These are phyloP conservation scores for Geranomyces michiganensis DNA, from an alignment of 192 early-diverging fungal species.

Conservation along the genomic window DNA sequence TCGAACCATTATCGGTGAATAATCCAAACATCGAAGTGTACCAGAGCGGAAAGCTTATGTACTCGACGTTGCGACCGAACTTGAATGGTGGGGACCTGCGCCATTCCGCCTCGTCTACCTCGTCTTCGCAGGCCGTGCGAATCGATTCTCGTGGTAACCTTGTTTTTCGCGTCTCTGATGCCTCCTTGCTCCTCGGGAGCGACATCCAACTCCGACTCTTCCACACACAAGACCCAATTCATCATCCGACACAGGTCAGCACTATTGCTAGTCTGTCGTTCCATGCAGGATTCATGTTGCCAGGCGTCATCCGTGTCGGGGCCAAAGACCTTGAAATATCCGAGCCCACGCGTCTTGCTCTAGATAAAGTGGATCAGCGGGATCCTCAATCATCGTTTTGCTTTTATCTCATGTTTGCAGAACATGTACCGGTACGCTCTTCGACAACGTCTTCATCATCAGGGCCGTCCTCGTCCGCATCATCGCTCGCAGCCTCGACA, in stretches of 20 bases:
- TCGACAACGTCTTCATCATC: not conserved
- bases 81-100: constrained; percentile 2
- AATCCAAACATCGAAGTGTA: constrained; percentile 57
- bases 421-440: constrained; percentile 4
- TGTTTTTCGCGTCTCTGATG: constrained; percentile 30
- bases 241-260: constrained; percentile 37
- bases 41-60: constrained; percentile 49
- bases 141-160: constrained; percentile 19
- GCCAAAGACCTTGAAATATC: constrained; percentile 53
- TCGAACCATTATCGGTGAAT: constrained; percentile 34
- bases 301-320: constrained; percentile 59
- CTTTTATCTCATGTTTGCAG: constrained; percentile 53
- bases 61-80: constrained; percentile 28
- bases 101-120: not conserved
- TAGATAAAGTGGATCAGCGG: constrained; percentile 7
- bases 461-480: not conserved
- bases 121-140: not conserved
- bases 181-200: constrained; percentile 32
- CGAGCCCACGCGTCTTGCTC: constrained; percentile 5
- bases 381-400: constrained; percentile 46
- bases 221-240: constrained; percentile 40
- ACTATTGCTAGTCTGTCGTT: constrained; percentile 62
- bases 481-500: not conserved
- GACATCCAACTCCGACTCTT: constrained; percentile 57
- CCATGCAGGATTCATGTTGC: constrained; percentile 63